A percentile compares a stretch with the other conserved stretches of the same genome.
These are phyloP conservation scores for Martensiomyces pterosporus DNA, from an alignment of 192 early-diverging fungal genomes.

Conservation along the genomic window DNA sequence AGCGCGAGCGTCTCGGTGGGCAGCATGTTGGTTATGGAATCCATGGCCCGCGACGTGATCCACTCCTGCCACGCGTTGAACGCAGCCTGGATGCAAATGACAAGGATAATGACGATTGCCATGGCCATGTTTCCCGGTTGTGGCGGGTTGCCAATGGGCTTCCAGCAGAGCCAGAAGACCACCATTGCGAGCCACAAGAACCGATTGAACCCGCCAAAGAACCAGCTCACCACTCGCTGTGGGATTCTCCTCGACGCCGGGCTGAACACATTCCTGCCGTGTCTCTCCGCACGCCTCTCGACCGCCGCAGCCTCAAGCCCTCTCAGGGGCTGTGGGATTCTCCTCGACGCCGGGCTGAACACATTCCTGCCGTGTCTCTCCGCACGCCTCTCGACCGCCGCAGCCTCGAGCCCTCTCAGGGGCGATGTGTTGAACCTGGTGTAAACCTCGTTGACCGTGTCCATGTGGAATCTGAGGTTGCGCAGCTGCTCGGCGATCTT, in stretches of 20 bases:
- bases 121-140: slow-evolving; percentile 56
- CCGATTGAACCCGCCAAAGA: slow-evolving; percentile 69
- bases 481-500: slow-evolving; percentile 30
- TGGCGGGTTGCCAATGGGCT: slow-evolving; percentile 56
- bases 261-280: slow-evolving; percentile 22
- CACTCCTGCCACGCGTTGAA: slow-evolving; percentile 73
- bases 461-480: slow-evolving; percentile 14
- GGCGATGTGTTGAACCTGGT: slow-evolving; percentile 23
- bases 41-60: slow-evolving; percentile 62
- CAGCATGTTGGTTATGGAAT: slow-evolving; percentile 68
- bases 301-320: slow-evolving; percentile 23
- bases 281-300: slow-evolving; percentile 1
- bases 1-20: slow-evolving; percentile 60
- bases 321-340: not conserved
- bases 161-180: slow-evolving; percentile 63
- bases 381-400: slow-evolving; percentile 11
- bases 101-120: slow-evolving; percentile 58
- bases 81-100: slow-evolving; percentile 62
- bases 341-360: slow-evolving; percentile 7
- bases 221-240: slow-evolving; percentile 18
- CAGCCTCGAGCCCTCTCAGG: slow-evolving; percentile 13
- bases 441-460: slow-evolving; percentile 13
- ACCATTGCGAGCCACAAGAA: slow-evolving; percentile 66
- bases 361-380: slow-evolving; percentile 17
- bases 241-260: slow-evolving; percentile 4